A percentile compares a stretch with the other conserved stretches of the same genome.
Evolutionary conservation across 2,329 filamentous ascomycete species (phyloP).

Genomic region (Penicillium sp.): DNA sequence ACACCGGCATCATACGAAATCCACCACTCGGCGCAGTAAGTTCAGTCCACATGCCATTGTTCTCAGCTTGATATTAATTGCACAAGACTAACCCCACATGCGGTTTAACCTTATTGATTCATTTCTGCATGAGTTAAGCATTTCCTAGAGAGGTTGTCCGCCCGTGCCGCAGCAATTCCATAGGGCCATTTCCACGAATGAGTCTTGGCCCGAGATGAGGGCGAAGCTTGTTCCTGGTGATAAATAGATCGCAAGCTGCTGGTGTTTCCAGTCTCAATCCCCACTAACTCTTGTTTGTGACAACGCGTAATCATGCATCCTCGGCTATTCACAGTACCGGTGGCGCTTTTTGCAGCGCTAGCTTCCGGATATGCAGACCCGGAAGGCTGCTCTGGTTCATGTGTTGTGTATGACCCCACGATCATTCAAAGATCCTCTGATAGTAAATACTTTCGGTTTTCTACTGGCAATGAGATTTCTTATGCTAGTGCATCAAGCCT

Average conservation of each 20-base stretch:
- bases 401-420: conserved; percentile 49
- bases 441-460: conserved; percentile 55
- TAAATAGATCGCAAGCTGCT: neutral
- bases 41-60: neutral
- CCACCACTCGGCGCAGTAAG: neutral
- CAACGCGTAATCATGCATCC: conserved; percentile 6
- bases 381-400: conserved; percentile 31
- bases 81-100: conserved; percentile 4
- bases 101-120: conserved; percentile 4
- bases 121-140: neutral
- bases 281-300: neutral
- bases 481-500: conserved; percentile 51
- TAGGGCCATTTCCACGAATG: conserved; percentile 14
- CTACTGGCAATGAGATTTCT: conserved; percentile 52
- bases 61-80: neutral
- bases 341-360: conserved; percentile 12
- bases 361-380: conserved; percentile 32
- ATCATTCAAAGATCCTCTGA: conserved; percentile 50
- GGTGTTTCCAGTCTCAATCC: neutral
- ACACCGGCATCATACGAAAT: neutral
- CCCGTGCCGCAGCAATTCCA: neutral
- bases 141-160: conserved; percentile 1
- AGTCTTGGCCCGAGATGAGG: neutral
- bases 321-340: neutral
- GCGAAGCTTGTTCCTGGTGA: neutral